These are phyloP conservation scores for Acacia melanoxylon DNA, from an alignment of 306 rosid genomes.

Conservation along the genomic window DNA sequence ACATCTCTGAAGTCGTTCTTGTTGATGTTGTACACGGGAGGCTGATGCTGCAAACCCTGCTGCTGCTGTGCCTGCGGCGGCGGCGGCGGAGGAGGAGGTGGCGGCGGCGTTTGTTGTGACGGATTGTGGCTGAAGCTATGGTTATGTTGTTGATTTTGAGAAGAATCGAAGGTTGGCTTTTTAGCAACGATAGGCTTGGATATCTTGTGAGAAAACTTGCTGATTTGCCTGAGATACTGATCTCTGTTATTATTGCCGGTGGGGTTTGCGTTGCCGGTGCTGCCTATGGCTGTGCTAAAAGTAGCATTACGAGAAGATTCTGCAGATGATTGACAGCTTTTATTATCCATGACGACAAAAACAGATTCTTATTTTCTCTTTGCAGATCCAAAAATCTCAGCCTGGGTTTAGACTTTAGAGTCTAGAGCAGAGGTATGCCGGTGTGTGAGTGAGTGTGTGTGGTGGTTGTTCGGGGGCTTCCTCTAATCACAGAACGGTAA, in stretches of 20 bases:
- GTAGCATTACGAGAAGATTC: conserved; percentile 24
- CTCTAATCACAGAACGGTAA: conserved; percentile 31
- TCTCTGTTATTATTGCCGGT: conserved; percentile 11
- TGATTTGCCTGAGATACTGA: conserved; percentile 73
- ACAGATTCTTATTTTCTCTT: background rate
- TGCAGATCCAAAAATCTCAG: background rate
- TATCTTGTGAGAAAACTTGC: conserved; percentile 94
- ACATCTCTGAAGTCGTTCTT: conserved; percentile 93
- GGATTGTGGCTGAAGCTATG: conserved; percentile 10
- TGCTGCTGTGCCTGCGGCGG: conserved; percentile 10
- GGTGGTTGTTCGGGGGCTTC: conserved; percentile 24
- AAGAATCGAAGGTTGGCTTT: conserved; percentile 49
- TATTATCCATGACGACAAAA: conserved; percentile 41
- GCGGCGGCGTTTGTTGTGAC: background rate
- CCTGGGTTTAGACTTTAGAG: background rate
- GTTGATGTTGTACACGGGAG: conserved; percentile 97
- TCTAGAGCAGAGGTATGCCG: conserved; percentile 11
- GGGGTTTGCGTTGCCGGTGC: background rate
- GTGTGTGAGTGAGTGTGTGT: background rate
- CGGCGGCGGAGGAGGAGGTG: background rate
- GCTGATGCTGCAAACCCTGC: conserved; percentile 72
- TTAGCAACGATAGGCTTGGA: conserved; percentile 57
- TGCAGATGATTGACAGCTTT: conserved; percentile 42
- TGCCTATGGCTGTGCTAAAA: background rate
- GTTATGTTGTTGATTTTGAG: background rate